Base-by-base conservation (phyloP, 345 rosid genomes). In the Hirschfeldia incana region DNA sequence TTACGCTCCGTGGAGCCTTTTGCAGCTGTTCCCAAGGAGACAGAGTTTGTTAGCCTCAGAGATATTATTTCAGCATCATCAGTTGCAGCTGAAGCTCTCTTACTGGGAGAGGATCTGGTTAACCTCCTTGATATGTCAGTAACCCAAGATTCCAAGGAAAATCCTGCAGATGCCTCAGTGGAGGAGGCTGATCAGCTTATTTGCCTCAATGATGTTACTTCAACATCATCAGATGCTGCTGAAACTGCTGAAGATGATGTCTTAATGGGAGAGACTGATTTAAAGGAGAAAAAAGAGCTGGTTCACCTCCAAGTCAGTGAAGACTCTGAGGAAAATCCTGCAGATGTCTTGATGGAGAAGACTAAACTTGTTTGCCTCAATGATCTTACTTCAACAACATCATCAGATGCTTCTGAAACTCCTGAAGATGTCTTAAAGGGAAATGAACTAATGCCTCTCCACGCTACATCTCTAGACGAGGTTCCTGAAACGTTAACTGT, bases 311-410 rank as follows among this genome's bases (percentile, higher is more conserved):
- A 71, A 33, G 49, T 26, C 58, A 36, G 28, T 32, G 10, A 37
- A 61, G 60, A 28, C 5, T 27, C 5, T 27, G 30, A 27, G 68
- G 11, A 27, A n/a, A 5, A 0, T 15, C 29, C 59, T 60, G 59
- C 59, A 39, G 5, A 60, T 28, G 29, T 28, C 0, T 61, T 12
- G 32, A 29, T 9, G 30, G 60, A 73, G 69, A 65, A 73, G 68
- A 61, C 83, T 58, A 84, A 86, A 78, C 78, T 87, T 46, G 79
- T 84, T 82, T 85, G 81, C 71, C 74, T 80, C 26, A 83, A 83
- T 49, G 84, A 84, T 28, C 72, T 70, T 62, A 46, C 55, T 46
- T 46, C 55, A 46, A 39, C 82, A 21, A 63, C 81, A 64, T 72
- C 81, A 63, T 65, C 29, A 34, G 69, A 16, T 65, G 49, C 69